Evolutionary conservation across 768 basidiomycete genomes (phyloP), one percentile per base, ranked within the genome.

Genomic region (Pleurotus sapidus): DNA sequence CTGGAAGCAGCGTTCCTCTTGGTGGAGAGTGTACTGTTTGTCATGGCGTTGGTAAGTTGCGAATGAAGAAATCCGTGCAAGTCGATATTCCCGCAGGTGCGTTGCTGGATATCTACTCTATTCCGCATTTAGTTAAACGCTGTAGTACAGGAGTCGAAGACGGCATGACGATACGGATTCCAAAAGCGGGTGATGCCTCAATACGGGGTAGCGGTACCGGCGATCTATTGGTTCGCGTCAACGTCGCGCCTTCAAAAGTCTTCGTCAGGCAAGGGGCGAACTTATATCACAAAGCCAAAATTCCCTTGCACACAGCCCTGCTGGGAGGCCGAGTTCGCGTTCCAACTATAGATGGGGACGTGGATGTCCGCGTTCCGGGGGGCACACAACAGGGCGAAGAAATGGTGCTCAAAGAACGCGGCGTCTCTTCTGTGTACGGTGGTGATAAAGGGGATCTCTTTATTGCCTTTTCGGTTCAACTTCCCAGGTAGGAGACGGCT

Each of bases 341-440:
- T 24, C 94, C 95, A 23, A 99, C 97, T 45, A 77, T 98, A 17
- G 95, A 98, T 60, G 93, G 95, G 23, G 93, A 97, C 46, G 94
- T 98, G 1, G 95, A 98, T 57, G 92, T 98, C 43, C 88, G 91
- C 61, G 84, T 99, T 42, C 93, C 95, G 56, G 79, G 80, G 18
- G 96, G 97, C 46, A 98, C 96, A 2, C 97, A 98, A 72, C 94
- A 89, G 67, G 95, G 95, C 15, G 94, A 98, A 75, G 95, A 98
- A 71, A 95, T 96, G 85, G 91, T 97, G 18, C 74, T 99, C 65
- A 91, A 89, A 74, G 87, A 87, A 40, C 84, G 91, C 54, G 97
- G 97, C 27, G 86, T 98, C 11, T 69, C 82, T 46, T 77, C 84
- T 20, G 77, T 89, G 5, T 79, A 80, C 66, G 71, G 76, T 50